A percentile compares a stretch with the other conserved stretches of the same genome.
These are phyloP conservation scores for Sicyos baderoa DNA, from an alignment of 306 rosid genomes.

Conservation along the genomic window DNA sequence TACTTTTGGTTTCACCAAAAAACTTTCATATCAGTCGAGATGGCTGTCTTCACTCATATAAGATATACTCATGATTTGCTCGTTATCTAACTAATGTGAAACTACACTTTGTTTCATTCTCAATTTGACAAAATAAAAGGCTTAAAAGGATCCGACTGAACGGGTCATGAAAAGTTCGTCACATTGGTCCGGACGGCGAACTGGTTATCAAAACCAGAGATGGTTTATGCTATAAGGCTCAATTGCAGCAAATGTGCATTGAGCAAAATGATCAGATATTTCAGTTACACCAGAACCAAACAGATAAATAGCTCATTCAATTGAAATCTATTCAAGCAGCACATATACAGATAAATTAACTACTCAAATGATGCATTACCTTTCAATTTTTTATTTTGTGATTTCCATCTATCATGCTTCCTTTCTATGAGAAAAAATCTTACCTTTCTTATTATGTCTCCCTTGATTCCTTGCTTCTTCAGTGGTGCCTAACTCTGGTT, in stretches of 20 bases:
- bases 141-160: background rate
- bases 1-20: too few relatives aligned
- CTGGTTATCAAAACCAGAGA: background rate
- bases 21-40: too few relatives aligned
- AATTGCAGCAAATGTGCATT: background rate
- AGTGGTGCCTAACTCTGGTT: constrained; percentile 26
- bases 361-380: constrained; percentile 13
- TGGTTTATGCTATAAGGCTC: background rate
- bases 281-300: background rate
- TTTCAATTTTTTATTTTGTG: constrained; percentile 17
- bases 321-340: background rate
- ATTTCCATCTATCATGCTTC: constrained; percentile 24
- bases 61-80: too few relatives aligned
- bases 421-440: constrained; percentile 23
- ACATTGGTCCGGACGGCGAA: background rate
- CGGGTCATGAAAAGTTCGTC: background rate
- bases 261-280: background rate
- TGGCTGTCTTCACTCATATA: too few relatives aligned
- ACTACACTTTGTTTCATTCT: too few relatives aligned
- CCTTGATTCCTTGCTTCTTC: constrained; percentile 24
- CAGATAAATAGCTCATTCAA: background rate
- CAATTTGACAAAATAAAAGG: background rate
- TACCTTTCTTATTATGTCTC: constrained; percentile 25
- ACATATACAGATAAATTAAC: background rate
- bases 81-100: too few relatives aligned